Percentiles rank a stretch among this genome's conserved stretches.
Evolutionary conservation across 78 protist species (phyloP).

Genomic region (Bodo saltans): DNA sequence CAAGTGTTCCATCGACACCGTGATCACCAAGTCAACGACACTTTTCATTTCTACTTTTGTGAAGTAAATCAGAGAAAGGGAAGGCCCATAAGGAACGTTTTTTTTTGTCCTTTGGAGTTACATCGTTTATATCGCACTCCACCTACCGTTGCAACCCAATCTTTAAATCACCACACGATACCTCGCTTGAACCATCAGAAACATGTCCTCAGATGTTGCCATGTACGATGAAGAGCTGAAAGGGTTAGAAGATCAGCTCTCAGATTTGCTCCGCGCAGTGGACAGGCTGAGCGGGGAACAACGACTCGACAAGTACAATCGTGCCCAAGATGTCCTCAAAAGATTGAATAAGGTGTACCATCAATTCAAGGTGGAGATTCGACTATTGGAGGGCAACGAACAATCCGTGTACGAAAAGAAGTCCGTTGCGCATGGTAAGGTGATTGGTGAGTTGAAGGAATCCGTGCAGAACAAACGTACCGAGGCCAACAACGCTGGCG

Average conservation of each 20-base stretch:
- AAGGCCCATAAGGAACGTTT: no score
- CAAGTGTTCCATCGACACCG: no score
- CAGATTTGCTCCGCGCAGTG: background rate
- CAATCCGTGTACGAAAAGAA: background rate
- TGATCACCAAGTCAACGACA: no score
- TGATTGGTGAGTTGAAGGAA: background rate
- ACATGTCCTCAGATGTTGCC: background rate
- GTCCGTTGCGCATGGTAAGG: background rate
- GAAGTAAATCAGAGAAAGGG: no score
- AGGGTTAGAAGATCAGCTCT: background rate
- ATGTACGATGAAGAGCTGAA: background rate
- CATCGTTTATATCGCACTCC: no score
- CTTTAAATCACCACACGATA: no score
- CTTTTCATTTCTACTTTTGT: no score
- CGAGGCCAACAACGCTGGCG: background rate
- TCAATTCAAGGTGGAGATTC: background rate
- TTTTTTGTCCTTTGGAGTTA: no score
- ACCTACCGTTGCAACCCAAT: no score
- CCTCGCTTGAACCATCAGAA: no score
- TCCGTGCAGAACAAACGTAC: background rate
- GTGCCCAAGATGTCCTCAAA: background rate
- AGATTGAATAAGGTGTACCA: background rate
- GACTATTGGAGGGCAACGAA: background rate
- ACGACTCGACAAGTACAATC: background rate
- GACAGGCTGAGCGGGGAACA: background rate